Percentiles rank a stretch among this genome's conserved stretches.
Conservation (phyloP, 1,139 yeast genomes). For the Nadsonia commutata region DNA sequence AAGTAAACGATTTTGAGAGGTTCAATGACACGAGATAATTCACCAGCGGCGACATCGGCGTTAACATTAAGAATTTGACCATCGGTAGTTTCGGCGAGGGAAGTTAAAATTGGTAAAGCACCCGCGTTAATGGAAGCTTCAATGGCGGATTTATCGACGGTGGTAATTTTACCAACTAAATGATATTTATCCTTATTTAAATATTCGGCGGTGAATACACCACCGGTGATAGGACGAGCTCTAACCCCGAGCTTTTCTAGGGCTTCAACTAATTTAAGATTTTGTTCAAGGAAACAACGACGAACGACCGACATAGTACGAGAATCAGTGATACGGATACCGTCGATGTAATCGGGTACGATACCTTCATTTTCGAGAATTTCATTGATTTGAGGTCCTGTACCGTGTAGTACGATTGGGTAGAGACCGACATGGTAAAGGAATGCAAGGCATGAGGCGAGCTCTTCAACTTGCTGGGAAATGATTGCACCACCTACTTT, state of each 20-base stretch:
- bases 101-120: slow-evolving; percentile 88
- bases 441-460: slow-evolving; percentile 91
- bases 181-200: slow-evolving; percentile 83
- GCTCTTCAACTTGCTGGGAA: slow-evolving; percentile 81
- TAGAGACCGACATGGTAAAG: slow-evolving; percentile 93
- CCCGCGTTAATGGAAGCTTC: slow-evolving; percentile 96
- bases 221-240: slow-evolving; percentile 97
- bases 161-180: slow-evolving; percentile 77
- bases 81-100: slow-evolving; percentile 88
- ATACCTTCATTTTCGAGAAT: slow-evolving; percentile 87
- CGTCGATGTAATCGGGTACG: slow-evolving; percentile 91
- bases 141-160: slow-evolving; percentile 79
- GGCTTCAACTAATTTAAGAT: slow-evolving; percentile 87
- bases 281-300: slow-evolving; percentile 87
- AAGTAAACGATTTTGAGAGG: slow-evolving; percentile 92
- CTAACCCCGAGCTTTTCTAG: slow-evolving; percentile 92
- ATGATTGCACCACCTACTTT: slow-evolving; percentile 98
- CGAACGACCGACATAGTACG: slow-evolving; percentile 94
- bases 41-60: slow-evolving; percentile 99
- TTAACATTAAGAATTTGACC: slow-evolving; percentile 95
- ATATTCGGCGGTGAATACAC: slow-evolving; percentile 90
- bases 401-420: slow-evolving; percentile 94
- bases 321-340: slow-evolving; percentile 90
- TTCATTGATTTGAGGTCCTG: slow-evolving; percentile 97
- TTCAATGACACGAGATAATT: slow-evolving; percentile 88